Evolutionary conservation across 2,329 filamentous ascomycete genomes (phyloP).

Genomic region (Fusarium acutatum): DNA sequence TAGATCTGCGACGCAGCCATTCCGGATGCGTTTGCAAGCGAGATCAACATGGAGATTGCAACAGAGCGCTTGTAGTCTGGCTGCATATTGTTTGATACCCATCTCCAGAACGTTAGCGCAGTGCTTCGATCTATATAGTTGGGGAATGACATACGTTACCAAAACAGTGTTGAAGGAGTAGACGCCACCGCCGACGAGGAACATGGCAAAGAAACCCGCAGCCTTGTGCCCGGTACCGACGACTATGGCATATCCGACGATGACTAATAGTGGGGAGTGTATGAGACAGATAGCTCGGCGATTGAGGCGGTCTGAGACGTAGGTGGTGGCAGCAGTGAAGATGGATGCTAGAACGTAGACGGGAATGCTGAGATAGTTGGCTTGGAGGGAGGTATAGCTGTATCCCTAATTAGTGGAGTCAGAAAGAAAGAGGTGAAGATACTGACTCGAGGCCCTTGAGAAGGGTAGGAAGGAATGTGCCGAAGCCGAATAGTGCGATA

Average conservation of each 20-base stretch:
- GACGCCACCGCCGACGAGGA: conserved; percentile 29
- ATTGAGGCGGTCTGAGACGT: conserved; percentile 38
- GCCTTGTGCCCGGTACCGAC: conserved; percentile 40
- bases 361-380: conserved; percentile 49
- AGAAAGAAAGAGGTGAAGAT: rapidly evolving
- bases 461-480: conserved; percentile 49
- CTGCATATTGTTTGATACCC: conserved; percentile 58
- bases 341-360: conserved; percentile 44
- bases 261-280: conserved; percentile 29
- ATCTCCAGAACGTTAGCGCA: conserved; percentile 47
- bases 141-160: conserved; percentile 18
- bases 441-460: conserved; percentile 46
- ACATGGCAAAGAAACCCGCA: conserved; percentile 38
- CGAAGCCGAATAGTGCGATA: conserved; percentile 48
- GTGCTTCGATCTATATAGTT: no score
- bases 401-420: background rate
- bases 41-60: conserved; percentile 55
- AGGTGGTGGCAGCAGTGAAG: conserved; percentile 13
- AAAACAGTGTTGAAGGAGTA: conserved; percentile 22
- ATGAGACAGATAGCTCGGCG: conserved; percentile 33
- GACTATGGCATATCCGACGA: conserved; percentile 43
- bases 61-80: conserved; percentile 58
- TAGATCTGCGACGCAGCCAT: conserved; percentile 59
- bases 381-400: conserved; percentile 40
- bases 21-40: conserved; percentile 57